These are phyloP conservation scores for Globisporangium irregulare DNA, from an alignment of 352 stramenopile genomes.

Conservation along the genomic window DNA sequence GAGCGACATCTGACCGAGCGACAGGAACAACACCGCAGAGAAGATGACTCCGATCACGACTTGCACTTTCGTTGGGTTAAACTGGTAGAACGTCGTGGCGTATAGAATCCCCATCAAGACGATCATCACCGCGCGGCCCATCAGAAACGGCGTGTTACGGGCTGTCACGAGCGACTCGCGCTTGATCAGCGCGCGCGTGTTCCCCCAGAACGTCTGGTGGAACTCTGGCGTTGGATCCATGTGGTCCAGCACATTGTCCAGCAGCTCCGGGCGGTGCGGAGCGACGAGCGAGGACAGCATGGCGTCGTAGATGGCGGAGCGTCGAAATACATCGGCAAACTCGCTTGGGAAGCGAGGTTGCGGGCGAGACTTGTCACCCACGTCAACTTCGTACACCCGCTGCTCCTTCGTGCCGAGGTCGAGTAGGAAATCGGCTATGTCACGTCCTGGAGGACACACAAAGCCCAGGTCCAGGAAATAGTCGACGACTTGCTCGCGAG, in stretches of 20 bases:
- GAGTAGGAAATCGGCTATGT: constrained; percentile 50
- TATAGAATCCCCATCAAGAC: constrained; percentile 41
- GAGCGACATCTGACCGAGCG: constrained; percentile 64
- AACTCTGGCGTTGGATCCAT: too few relatives aligned
- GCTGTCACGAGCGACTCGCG: constrained; percentile 29
- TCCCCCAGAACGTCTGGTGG: constrained; percentile 23
- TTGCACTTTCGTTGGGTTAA: constrained; percentile 18
- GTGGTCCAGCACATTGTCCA: too few relatives aligned
- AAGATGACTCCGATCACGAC: constrained; percentile 31
- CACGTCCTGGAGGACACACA: constrained; percentile 36
- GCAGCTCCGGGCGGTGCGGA: constrained; percentile 19
- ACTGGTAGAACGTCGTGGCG: constrained; percentile 29
- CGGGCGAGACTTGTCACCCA: too few relatives aligned
- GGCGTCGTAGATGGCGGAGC: too few relatives aligned
- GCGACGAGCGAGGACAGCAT: too few relatives aligned
- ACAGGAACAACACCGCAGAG: constrained; percentile 56
- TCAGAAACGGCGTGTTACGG: constrained; percentile 41
- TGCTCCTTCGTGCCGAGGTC: too few relatives aligned
- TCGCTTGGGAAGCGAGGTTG: too few relatives aligned
- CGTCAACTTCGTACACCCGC: too few relatives aligned
- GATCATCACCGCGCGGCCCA: constrained; percentile 35
- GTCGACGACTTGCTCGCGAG: constrained; percentile 29
- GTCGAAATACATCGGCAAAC: too few relatives aligned
- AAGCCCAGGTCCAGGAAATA: constrained; percentile 40
- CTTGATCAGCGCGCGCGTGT: constrained; percentile 23